Base-by-base conservation (phyloP, 1,139 yeast species). In the Wickerhamomyces sp. region DNA sequence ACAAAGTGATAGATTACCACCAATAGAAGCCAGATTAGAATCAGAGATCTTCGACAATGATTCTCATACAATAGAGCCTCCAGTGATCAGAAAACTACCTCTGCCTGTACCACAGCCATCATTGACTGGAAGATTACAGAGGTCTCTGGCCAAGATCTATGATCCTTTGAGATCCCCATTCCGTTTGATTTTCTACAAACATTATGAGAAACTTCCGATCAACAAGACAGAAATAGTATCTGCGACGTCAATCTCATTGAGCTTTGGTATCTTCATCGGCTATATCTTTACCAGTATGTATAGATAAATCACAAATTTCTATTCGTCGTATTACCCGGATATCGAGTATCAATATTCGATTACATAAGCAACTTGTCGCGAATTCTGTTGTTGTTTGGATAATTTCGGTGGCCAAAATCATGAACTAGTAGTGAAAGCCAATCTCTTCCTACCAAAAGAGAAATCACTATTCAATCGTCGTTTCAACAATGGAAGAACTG, bases 401-500 rank as follows among this genome's bases (percentile, higher is more conserved):
- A 31, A 26, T 33, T 31, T 49, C 49, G 51, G 53, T 47, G 53
- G 51, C 51, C 44, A 48, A 45, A 45, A 26, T 40, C 26, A 38
- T n/a, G n/a, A n/a, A 38, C 36, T 5, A 39, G 18, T 31, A 34
- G 30, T 39, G 10, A 26, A 34, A 14, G 23, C 23, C 23, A 34
- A 27, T 11, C 30, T n/a, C 13, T 27, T 27, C 14, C 32, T 36
- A n/a, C 26, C n/a, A 10, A 14, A 29, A 14, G 37, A 18, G 31
- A 27, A n/a, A n/a, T n/a, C n/a, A n/a, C n/a, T 30, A 10, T 27
- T 31, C 29, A 15, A 33, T 13, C 13, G 31, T 11, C 10, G 13
- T 29, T 29, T 10, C 31, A 31, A 44, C 39, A 23, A 79, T 79
- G 85, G 85, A 79, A 64, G 84, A 79, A 64, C 66, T 79, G 44